Conservation (phyloP, 129 eudicot species). For the Artemisia tridentata region DNA sequence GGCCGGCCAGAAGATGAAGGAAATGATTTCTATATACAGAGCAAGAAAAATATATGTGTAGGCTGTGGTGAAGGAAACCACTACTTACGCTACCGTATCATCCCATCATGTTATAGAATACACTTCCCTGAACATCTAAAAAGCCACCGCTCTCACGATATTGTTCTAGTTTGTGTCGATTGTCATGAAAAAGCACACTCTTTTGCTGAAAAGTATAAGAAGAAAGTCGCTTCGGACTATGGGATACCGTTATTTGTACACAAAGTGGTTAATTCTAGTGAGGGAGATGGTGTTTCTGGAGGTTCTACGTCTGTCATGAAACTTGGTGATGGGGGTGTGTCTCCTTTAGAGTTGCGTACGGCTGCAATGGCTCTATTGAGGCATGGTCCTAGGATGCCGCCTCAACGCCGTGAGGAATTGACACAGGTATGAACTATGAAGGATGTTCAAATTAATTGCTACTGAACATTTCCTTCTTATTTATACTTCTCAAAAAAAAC, state of each 20-base stretch:
- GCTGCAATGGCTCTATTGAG: conserved; percentile 97
- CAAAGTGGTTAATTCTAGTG: conserved; percentile 56
- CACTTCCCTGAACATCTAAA: conserved; percentile 97
- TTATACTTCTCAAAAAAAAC: too few relatives aligned
- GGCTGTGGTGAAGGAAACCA: conserved; percentile 98
- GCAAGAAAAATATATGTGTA: conserved; percentile 92
- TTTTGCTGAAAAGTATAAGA: conserved; percentile 88
- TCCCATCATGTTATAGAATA: conserved; percentile 92
- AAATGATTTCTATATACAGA: conserved; percentile 87
- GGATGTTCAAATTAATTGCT: too few relatives aligned
- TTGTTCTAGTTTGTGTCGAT: conserved; percentile 93
- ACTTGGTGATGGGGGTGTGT: conserved; percentile 68
- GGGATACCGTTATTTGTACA: conserved; percentile 82
- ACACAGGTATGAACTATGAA: conserved; percentile 49
- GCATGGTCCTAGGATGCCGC: conserved; percentile 89
- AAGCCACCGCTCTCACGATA: conserved; percentile 98
- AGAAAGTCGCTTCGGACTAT: conserved; percentile 63
- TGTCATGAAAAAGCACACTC: conserved; percentile 98
- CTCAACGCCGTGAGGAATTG: conserved; percentile 73
- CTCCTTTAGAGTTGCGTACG: conserved; percentile 80
- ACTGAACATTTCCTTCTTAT: too few relatives aligned
- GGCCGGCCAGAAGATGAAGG: conserved; percentile 99
- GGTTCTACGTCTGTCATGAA: conserved; percentile 31
- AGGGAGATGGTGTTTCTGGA: conserved; percentile 35
- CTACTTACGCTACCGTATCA: conserved; percentile 84